phyloP scores from a whole-genome alignment of 1,284 basidiomycete species.

The Cryptococcus sp. region DNA sequence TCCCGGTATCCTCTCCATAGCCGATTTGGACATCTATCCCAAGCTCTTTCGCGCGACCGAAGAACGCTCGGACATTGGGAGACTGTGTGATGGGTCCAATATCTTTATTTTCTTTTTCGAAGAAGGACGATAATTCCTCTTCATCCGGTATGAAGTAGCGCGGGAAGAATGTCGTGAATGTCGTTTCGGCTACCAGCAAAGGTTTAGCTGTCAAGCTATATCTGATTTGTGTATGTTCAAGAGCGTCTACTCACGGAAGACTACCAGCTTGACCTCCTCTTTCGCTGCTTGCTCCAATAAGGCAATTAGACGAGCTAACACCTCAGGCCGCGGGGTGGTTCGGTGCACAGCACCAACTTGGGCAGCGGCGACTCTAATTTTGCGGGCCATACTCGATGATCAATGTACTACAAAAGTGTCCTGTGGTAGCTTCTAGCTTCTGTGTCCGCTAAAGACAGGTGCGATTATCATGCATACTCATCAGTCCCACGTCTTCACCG shows the following conservation, averaged over 20 bases:
- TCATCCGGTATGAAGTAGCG: conserved; percentile 39
- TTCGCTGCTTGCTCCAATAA: conserved; percentile 33
- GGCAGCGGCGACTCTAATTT: conserved; percentile 39
- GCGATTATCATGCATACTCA: no score
- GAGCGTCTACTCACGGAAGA: conserved; percentile 34
- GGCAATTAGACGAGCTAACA: conserved; percentile 30
- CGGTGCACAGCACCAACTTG: conserved; percentile 44
- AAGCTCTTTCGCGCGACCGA: conserved; percentile 28
- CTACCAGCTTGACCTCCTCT: conserved; percentile 34
- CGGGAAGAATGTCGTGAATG: conserved; percentile 46
- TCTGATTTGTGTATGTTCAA: not conserved
- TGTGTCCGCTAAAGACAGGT: no score
- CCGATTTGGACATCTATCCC: conserved; percentile 41
- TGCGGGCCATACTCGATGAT: conserved; percentile 25
- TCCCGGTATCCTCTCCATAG: conserved; percentile 39
- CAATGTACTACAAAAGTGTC: no score
- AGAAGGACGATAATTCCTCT: conserved; percentile 33
- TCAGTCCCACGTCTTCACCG: no score
- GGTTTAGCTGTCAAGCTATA: not conserved
- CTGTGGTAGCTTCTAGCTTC: no score
- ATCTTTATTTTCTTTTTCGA: conserved; percentile 25
- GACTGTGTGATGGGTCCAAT: conserved; percentile 21
- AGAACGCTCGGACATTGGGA: conserved; percentile 33
- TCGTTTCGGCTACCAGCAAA: conserved; percentile 31
- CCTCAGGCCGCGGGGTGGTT: conserved; percentile 24